Conservation (phyloP, 768 basidiomycete genomes). For the Termitomyces sp. region DNA sequence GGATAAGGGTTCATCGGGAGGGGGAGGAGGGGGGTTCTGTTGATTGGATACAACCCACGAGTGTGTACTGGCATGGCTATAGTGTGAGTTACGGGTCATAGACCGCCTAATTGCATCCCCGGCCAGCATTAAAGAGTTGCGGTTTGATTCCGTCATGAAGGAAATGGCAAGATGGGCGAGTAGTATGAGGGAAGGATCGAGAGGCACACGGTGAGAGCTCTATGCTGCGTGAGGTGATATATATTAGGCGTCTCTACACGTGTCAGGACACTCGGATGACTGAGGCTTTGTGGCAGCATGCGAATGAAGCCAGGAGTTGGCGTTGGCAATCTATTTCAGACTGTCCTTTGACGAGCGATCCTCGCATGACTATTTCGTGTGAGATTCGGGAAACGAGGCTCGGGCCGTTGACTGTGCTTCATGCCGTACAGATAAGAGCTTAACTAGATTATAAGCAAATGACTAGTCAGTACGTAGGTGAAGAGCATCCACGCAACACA, state of each 20-base stretch:
- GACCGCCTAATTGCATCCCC: conserved; percentile 14
- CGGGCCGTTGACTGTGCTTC: not conserved
- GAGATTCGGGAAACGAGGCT: not conserved
- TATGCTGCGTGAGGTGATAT: not conserved
- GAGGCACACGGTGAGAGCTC: not conserved
- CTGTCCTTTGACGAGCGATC: no score
- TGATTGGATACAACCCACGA: conserved; percentile 35
- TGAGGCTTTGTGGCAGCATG: not conserved
- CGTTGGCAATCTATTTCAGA: not conserved
- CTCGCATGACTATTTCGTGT: not conserved
- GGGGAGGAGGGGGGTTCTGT: conserved; percentile 25
- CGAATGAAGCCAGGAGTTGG: not conserved
- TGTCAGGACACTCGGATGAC: not conserved
- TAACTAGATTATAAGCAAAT: not conserved
- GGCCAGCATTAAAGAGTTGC: conserved; percentile 12
- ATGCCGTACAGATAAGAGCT: not conserved
- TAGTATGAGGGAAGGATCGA: not conserved
- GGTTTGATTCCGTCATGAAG: conserved; percentile 12
- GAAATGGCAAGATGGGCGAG: not conserved
- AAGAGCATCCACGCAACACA: not conserved
- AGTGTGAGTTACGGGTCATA: conserved; percentile 15
- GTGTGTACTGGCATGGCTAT: conserved; percentile 25
- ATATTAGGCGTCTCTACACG: not conserved
- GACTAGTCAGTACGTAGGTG: not conserved
- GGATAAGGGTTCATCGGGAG: conserved; percentile 17